phyloP scores from a whole-genome alignment of 2,329 filamentous ascomycete genomes.

The Paracoccidioides brasiliensis region DNA sequence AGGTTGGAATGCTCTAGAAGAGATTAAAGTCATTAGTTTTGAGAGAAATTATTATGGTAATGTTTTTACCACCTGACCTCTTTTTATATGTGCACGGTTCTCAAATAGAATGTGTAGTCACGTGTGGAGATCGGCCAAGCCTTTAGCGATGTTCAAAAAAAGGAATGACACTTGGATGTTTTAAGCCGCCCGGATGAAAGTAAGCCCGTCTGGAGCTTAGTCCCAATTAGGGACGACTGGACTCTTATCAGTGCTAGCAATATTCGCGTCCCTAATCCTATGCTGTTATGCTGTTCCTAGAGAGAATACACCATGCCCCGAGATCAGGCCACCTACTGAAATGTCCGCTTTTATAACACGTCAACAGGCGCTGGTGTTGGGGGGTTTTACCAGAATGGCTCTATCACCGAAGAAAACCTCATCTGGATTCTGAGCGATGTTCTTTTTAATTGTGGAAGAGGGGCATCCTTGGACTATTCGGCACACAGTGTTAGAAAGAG shows the following conservation, averaged over 20 bases:
- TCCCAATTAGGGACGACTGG: too few species aligned
- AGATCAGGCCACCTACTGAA: conserved; percentile 9
- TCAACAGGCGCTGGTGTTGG: conserved; percentile 6
- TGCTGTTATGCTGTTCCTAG: neutral
- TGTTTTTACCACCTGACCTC: too few species aligned
- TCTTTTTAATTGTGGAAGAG: conserved; percentile 7
- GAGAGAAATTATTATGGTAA: too few species aligned
- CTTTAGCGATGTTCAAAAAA: too few species aligned
- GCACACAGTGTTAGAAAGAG: neutral
- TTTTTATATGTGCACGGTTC: too few species aligned
- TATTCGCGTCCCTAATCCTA: neutral
- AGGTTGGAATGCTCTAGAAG: too few species aligned
- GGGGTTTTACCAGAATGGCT: conserved; percentile 4
- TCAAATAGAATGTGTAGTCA: too few species aligned
- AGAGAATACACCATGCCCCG: conserved; percentile 3
- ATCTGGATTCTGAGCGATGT: conserved; percentile 6
- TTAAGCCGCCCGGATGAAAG: too few species aligned
- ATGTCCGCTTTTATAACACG: conserved; percentile 9
- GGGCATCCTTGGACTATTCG: neutral
- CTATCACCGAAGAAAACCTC: conserved; percentile 8
- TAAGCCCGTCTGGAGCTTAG: too few species aligned
- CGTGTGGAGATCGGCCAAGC: too few species aligned
- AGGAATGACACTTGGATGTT: too few species aligned
- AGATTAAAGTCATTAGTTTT: too few species aligned
- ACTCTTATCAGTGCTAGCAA: neutral